Evolutionary conservation across 2,329 filamentous ascomycete genomes (phyloP).

Genomic region (Aureobasidium sp.): DNA sequence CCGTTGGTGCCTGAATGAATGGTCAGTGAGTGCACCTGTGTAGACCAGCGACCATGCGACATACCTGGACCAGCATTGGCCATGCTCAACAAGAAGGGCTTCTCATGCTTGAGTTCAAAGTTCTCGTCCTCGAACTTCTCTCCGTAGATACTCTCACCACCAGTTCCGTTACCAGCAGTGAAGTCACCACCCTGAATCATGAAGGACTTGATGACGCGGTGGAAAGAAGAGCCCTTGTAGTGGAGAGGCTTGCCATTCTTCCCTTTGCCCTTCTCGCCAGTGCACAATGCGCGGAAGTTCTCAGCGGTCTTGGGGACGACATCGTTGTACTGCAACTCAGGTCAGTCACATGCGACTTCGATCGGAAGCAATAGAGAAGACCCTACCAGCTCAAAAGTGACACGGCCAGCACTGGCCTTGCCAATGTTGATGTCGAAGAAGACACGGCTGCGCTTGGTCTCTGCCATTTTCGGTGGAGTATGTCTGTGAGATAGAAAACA

Average conservation of each 20-base stretch:
- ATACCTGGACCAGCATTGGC: constrained; percentile 88
- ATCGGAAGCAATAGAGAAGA: constrained; percentile 15
- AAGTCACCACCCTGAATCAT: constrained; percentile 99
- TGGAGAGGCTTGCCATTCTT: constrained; percentile 77
- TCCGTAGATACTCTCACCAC: constrained; percentile 95
- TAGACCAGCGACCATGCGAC: constrained; percentile 27
- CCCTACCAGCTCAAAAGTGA: constrained; percentile 76
- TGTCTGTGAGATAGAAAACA: neutral
- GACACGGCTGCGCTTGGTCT: constrained; percentile 60
- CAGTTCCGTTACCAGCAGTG: constrained; percentile 87
- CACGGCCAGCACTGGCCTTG: constrained; percentile 62
- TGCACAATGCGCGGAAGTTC: constrained; percentile 92
- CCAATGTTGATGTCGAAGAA: constrained; percentile 91
- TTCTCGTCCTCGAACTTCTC: constrained; percentile 97
- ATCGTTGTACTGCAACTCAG: constrained; percentile 36
- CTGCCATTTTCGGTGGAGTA: constrained; percentile 13
- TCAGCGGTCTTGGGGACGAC: constrained; percentile 91
- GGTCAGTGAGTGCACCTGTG: neutral
- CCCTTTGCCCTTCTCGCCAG: constrained; percentile 83
- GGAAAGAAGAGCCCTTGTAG: constrained; percentile 89
- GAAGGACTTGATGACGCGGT: constrained; percentile 96
- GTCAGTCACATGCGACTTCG: neutral
- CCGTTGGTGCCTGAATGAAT: constrained; percentile 72
- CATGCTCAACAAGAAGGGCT: constrained; percentile 92
- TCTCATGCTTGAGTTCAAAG: constrained; percentile 85